These are phyloP conservation scores for Boechera stricta DNA, from an alignment of 345 rosid genomes.

Conservation along the genomic window DNA sequence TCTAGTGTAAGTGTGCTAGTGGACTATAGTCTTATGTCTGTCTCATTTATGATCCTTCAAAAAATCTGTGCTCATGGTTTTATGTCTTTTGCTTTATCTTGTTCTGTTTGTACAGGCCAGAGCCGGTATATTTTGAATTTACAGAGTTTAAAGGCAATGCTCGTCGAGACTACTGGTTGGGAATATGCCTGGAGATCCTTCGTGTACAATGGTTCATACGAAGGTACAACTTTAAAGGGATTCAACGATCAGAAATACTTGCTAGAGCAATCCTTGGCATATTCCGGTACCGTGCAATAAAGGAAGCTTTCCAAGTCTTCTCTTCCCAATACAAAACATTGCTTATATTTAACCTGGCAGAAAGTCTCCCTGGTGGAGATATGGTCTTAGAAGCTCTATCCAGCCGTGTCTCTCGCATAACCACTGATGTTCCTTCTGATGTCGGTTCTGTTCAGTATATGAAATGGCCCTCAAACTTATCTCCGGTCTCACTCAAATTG, in stretches of 20 bases:
- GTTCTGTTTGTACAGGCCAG: conserved; percentile 53
- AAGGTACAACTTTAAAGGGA: conserved; percentile 65
- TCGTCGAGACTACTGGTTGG: conserved; percentile 94
- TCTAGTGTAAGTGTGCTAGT: conserved; percentile 61
- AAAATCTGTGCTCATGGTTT: conserved; percentile 15
- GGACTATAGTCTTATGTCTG: conserved; percentile 6
- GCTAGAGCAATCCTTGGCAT: conserved; percentile 80
- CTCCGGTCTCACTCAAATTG: conserved; percentile 67
- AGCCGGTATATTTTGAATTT: conserved; percentile 86
- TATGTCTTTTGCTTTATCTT: conserved; percentile 25
- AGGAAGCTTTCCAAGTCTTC: conserved; percentile 78
- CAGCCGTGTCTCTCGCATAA: conserved; percentile 61
- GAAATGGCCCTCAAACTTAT: conserved; percentile 55
- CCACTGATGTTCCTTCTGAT: conserved; percentile 42
- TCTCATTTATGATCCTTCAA: conserved; percentile 26
- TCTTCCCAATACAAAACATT: conserved; percentile 80
- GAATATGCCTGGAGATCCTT: conserved; percentile 79
- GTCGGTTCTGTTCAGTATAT: conserved; percentile 48
- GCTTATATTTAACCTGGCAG: conserved; percentile 86
- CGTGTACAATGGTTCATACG: conserved; percentile 72
- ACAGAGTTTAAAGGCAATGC: conserved; percentile 94
- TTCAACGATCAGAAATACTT: conserved; percentile 70
- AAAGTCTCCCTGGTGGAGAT: conserved; percentile 94
- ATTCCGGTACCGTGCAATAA: conserved; percentile 74
- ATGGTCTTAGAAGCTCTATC: conserved; percentile 72